phyloP scores from a whole-genome alignment of 441 rosid genomes.

The Populus hybrid region DNA sequence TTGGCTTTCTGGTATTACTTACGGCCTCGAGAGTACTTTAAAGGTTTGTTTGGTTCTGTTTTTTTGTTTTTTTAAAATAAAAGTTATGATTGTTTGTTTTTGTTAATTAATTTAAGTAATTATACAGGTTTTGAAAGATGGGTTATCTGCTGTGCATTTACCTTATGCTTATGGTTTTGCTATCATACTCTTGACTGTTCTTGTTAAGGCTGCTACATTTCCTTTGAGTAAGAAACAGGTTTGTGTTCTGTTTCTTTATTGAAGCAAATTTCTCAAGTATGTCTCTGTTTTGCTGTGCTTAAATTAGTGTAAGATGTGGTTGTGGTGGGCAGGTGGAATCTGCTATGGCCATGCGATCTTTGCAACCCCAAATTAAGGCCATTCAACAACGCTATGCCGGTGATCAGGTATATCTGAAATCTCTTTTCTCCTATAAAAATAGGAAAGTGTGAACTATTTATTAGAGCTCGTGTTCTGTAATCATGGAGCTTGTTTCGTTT shows the following conservation, averaged over 20 bases:
- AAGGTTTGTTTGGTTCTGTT: slow-evolving; percentile 44
- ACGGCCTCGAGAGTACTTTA: slow-evolving; percentile 69
- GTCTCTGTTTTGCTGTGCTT: background rate
- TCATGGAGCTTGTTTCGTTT: slow-evolving; percentile 2
- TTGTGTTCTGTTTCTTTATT: slow-evolving; percentile 5
- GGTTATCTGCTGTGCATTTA: slow-evolving; percentile 68
- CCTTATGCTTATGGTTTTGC: slow-evolving; percentile 94
- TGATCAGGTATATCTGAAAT: slow-evolving; percentile 56
- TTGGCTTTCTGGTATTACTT: slow-evolving; percentile 84
- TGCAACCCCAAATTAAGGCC: slow-evolving; percentile 90
- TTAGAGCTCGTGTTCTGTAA: background rate
- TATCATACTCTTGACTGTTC: slow-evolving; percentile 76
- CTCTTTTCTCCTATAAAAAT: background rate
- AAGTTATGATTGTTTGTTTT: background rate
- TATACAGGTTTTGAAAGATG: slow-evolving; percentile 74
- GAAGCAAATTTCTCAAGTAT: background rate
- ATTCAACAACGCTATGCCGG: slow-evolving; percentile 82
- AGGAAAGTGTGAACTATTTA: background rate
- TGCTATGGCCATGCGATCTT: slow-evolving; percentile 83
- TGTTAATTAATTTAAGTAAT: background rate
- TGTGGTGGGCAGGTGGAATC: slow-evolving; percentile 68
- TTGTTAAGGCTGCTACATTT: slow-evolving; percentile 90
- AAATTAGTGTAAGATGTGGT: background rate
- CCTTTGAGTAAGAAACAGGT: slow-evolving; percentile 97
- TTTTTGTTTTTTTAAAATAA: background rate